Evolutionary conservation across 208 protist genomes (phyloP), one percentile per base, ranked within the genome.

Genomic region (Strigomonas oncopelti): DNA sequence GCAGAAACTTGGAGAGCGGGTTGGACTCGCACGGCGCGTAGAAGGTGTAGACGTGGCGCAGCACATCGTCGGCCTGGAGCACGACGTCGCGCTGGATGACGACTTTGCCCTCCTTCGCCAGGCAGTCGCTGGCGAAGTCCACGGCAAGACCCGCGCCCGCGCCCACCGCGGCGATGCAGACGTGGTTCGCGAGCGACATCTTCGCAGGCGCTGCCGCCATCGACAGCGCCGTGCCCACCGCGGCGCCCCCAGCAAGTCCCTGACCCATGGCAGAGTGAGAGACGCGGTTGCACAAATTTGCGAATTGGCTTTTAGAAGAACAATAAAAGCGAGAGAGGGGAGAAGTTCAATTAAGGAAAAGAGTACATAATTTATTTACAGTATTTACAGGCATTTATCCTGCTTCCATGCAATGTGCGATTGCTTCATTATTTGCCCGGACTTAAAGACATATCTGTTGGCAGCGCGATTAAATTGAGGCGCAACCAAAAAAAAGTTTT

Each of bases 21-120:
- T 93, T 93, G 22, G 86, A 81, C 11, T 90, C 81, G 61, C 87
- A 93, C 1, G 75, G 76, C 0, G 85, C 75, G 71, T 93, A 94
- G 77, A 96, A 96, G 27, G 91, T 92, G 77, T 88, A 94, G 52
- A 93, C 88, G 72, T 96, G 91, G 13, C 85, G 77, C 20, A 96
- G 72, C 18, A 86, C 69, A 64, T 96, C 88, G 34, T 90, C 59
- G 13, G 91, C 88, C 24, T 88, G 74, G 3, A 94, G 75, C 28
- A 96, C 75, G 36, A 93, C 91, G 65, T 96, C 91, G 13, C 91
- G 76, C 64, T 93, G 88, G 53, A 96, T 94, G 64, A 88, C 71
- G 4, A 93, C 76, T 67, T 89, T 89, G 2, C 91, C 91, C 56
- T 90, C 79, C 53, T 80, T 85, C 25, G 91, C 88, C 45, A 78